Evolutionary conservation across 1,139 yeast genomes (phyloP), one percentile per base, ranked within the genome.

Genomic region (Hemisphaericaspora lyxosophila): DNA sequence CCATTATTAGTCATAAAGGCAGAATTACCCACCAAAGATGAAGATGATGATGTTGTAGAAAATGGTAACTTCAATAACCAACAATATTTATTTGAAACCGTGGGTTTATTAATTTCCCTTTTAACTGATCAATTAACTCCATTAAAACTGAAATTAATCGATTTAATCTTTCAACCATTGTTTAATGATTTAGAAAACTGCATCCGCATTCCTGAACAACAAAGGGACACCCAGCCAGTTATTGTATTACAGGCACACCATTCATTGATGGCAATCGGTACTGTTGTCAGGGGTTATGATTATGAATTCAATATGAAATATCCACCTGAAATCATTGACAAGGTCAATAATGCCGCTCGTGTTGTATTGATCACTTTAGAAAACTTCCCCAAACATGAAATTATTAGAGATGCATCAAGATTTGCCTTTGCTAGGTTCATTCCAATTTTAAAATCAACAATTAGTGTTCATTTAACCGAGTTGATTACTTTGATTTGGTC

Each of bases 351-450:
- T 48, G 86, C 89, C 11, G 80, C 96, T 0, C 89, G 87, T 56
- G 95, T 86, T 23, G 87, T 88, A 9, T 62, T 87, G 24, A 90
- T 89, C 19, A 86, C 95, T 0, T 70, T 92, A 47, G 96, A 90
- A 46, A 80, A 78, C 41, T 78, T 88, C 52, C 74, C 82, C 34
- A 74, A 78, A 36, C 73, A 72, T 45, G 89, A 84, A 54, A 70
- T 73, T 19, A 79, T 92, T 36, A 76, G 98, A 54, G 96, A 89
- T 47, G 84, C 96, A 4, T 73, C 94, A 2, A 75, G 97, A 50
- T 87, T 86, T 59, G 79, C 96, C 16, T 83, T 90, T 62, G 87
- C 96, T 4, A 76, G 97, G 46, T 73, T 94, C 46, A 83, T 89
- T 40, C 89, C 95, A 15, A 70, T 90, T 25, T 67, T 90, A 46